Base-by-base conservation (phyloP, 2,329 filamentous ascomycete species). In the Fusarium nelsonii region DNA sequence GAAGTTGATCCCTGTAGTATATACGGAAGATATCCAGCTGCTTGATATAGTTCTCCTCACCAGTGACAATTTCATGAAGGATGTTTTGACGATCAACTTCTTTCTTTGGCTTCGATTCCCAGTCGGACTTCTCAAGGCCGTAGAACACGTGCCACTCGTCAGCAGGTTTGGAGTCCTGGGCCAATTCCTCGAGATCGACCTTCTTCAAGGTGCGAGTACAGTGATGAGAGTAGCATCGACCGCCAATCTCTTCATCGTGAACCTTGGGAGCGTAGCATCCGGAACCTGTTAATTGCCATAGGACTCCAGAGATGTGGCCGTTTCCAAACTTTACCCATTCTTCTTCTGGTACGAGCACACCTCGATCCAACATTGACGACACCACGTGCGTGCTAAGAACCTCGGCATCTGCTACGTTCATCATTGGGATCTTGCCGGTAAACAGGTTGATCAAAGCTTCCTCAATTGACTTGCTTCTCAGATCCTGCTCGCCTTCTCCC, bases 331-430 rank as follows among this genome's bases (percentile, higher is more conserved):
- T 97, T 70, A 99, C 91, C 96, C 97, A 99, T 81, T 99, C 97
- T 78, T 99, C 96, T 34, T 97, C 95, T 15, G 91, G 90, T 7
- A 97, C 84, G 33, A 99, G 82, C 12, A 93, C 92, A 39, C 90
- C 91, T 10, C 91, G 89, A 26, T 88, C 85, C 69, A 95, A 87
- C 92, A 99, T 96, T 46, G 90, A 88, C 56, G 89, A 84, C 3
- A 97, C 90, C 1, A 97, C 92, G 40, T 88, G 89, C 61, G 88
- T 87, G 65, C 92, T 93, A 52, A 99, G 84, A 1, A 90, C 91
- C 78, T 99, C 96, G 1, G 96, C 96, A 83, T 99, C 97, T 8
- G 95, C 94, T 41, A 96, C 95, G 73, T 99, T 98, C 93, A 99
- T 97, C 1, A 94, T 99, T 1, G 96, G 94, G 1, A 99, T 94